Conservation (phyloP, 1,139 yeast species). For the Saccharomyces hybrid region DNA sequence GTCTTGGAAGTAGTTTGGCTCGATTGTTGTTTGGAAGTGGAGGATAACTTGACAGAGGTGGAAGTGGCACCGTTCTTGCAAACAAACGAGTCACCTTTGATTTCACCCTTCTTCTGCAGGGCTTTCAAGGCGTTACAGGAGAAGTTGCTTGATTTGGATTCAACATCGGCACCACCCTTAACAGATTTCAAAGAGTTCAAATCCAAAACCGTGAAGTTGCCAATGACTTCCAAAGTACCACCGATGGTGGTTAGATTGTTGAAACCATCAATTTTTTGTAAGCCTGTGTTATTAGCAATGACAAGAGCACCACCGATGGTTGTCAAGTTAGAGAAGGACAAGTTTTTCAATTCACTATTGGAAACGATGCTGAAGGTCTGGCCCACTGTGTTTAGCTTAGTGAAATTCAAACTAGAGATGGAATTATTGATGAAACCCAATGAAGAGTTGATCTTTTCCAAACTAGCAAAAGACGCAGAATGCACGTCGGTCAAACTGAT, state of each 20-base stretch:
- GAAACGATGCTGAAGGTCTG: slow-evolving; percentile 70
- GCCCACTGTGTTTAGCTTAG: slow-evolving; percentile 57
- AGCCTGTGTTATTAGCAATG: slow-evolving; percentile 72
- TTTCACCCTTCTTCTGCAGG: slow-evolving; percentile 62
- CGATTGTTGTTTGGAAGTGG: slow-evolving; percentile 23
- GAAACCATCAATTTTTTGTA: slow-evolving; percentile 64
- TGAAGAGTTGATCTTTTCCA: slow-evolving; percentile 70
- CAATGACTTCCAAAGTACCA: slow-evolving; percentile 79
- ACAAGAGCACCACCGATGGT: slow-evolving; percentile 82
- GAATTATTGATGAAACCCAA: slow-evolving; percentile 65
- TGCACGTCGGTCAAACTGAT: slow-evolving; percentile 72
- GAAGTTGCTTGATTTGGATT: slow-evolving; percentile 63
- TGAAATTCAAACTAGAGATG: slow-evolving; percentile 50
- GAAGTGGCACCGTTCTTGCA: slow-evolving; percentile 68
- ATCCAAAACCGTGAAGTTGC: slow-evolving; percentile 74
- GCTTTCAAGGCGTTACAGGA: slow-evolving; percentile 70
- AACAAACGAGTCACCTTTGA: slow-evolving; percentile 81
- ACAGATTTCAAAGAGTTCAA: slow-evolving; percentile 67
- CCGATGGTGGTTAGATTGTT: slow-evolving; percentile 63
- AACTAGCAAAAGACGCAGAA: slow-evolving; percentile 60
- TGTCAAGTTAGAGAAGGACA: slow-evolving; percentile 64
- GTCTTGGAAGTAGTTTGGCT: slow-evolving; percentile 23
- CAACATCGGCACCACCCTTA: slow-evolving; percentile 84
- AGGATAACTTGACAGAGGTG: slow-evolving; percentile 42
- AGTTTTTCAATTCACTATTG: slow-evolving; percentile 62